A percentile compares a stretch with the other conserved stretches of the same genome.
phyloP scores from a whole-genome alignment of 306 rosid species.

The Quercus rubra region DNA sequence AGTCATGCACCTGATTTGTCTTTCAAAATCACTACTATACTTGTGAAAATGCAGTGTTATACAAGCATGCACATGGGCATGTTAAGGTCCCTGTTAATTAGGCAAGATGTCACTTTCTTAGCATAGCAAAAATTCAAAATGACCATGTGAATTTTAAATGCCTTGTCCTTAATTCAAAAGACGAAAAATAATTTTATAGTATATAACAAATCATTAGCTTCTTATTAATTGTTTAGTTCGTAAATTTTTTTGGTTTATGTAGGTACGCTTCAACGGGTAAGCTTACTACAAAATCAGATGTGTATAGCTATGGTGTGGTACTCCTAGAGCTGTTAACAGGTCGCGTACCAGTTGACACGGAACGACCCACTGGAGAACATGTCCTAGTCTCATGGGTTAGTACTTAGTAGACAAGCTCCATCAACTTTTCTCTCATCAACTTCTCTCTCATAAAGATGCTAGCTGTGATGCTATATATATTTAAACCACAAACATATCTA shows the following conservation, averaged over 20 bases:
- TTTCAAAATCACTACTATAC: slow-evolving; percentile 23
- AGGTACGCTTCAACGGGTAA: slow-evolving; percentile 92
- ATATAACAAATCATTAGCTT: not conserved
- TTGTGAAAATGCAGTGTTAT: slow-evolving; percentile 23
- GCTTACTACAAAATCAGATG: slow-evolving; percentile 92
- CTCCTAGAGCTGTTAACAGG: slow-evolving; percentile 92
- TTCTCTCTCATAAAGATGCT: not conserved
- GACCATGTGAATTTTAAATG: not conserved
- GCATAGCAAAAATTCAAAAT: not conserved
- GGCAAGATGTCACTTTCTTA: slow-evolving; percentile 36
- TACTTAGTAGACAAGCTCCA: slow-evolving; percentile 35
- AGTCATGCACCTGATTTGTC: slow-evolving; percentile 13
- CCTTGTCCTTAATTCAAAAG: not conserved
- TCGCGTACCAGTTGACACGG: slow-evolving; percentile 81
- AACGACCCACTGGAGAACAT: slow-evolving; percentile 80
- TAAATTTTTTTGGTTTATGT: slow-evolving; percentile 28
- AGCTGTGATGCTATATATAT: not conserved
- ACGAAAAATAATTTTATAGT: not conserved
- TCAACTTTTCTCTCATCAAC: not conserved
- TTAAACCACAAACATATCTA: not conserved
- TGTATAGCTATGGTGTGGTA: slow-evolving; percentile 90
- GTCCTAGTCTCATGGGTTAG: slow-evolving; percentile 96
- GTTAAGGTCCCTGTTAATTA: slow-evolving; percentile 33
- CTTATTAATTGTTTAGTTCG: not conserved
- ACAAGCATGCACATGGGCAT: slow-evolving; percentile 43